Base-by-base conservation (phyloP, 2,329 filamentous ascomycete species). In the Endothia cerciana region DNA sequence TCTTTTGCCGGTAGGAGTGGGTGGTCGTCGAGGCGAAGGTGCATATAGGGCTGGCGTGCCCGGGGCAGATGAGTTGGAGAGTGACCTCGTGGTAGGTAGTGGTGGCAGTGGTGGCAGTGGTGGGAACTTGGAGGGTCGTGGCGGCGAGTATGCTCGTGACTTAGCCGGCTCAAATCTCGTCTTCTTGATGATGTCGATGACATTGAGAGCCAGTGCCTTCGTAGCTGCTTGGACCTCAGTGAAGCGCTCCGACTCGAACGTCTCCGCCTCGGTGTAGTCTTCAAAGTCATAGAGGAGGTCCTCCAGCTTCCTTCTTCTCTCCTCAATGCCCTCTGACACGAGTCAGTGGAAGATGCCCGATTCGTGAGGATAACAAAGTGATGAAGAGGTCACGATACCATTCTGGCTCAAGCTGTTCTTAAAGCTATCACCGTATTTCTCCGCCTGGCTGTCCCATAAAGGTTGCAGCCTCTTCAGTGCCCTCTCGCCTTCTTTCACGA, bases 201-300 rank as follows among this genome's bases (percentile, higher is more conserved):
- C 72, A 40, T 77, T 73, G n/a, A 81, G 73, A 28, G 79, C 80
- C 56, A 81, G 76, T 0, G 77, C 67, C 64, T 78, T 80, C 2
- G 78, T 77, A 0, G 79, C 77, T 0, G 77, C 71, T 62, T 80
- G 79, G 5, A 81, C 69, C 22, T 77, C 74, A 1, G 72, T 65
- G 62, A 79, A 81, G 64, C 73, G 77, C 33, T 71, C 69, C 25
- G 71, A 68, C 11, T 78, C 76, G 63, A 79, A 81, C 4, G 76
- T 73, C 56, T 77, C 76, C 6, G 73, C 68, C 33, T 79, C 75
- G 36, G 76, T 76, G 64, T 76, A 80, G 71, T 81, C 80, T 49
- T 82, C 79, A 53, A 82, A 76, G 65, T 81, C 79, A 69, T 80
- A 81, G 7, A 81, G 73, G 3, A 80, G 71, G 62, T 80, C 77